A percentile compares a stretch with the other conserved stretches of the same genome.
Conservation (phyloP, 139 green algal genomes). For the Cymbomonas tetramitiformis region DNA sequence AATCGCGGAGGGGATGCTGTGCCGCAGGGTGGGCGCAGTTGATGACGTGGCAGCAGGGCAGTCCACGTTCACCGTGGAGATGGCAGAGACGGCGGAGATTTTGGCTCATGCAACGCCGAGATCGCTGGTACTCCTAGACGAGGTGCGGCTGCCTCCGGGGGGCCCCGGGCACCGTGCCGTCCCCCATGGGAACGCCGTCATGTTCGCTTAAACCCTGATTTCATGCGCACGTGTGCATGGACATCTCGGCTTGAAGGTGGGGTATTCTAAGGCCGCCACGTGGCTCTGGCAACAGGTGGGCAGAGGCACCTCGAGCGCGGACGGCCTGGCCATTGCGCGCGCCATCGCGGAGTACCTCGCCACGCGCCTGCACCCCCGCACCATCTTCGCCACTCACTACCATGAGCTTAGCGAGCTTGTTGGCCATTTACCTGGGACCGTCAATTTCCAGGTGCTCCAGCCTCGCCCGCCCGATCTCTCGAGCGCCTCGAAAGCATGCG, state of each 20-base stretch:
- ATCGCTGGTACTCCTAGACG: slow-evolving; percentile 54
- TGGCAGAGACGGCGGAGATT: slow-evolving; percentile 55
- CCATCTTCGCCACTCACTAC: slow-evolving; percentile 91
- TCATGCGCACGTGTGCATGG: no score
- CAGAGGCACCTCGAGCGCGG: slow-evolving; percentile 80
- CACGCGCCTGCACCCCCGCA: slow-evolving; percentile 38
- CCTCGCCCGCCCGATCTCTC: no score
- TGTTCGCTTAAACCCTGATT: no score
- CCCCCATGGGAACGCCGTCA: no score
- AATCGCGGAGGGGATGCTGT: no score
- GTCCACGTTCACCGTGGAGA: slow-evolving; percentile 63
- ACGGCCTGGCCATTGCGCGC: slow-evolving; percentile 91
- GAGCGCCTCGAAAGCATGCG: no score
- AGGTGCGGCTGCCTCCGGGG: slow-evolving; percentile 41
- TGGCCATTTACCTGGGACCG: no score
- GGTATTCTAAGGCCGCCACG: no score
- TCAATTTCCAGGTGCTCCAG: no score
- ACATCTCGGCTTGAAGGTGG: no score
- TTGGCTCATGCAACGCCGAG: slow-evolving; percentile 41
- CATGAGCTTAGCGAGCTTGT: slow-evolving; percentile 70
- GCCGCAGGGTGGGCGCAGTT: slow-evolving; percentile 77
- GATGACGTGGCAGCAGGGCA: slow-evolving; percentile 56
- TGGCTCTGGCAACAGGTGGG: no score
- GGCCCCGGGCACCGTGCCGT: no score
- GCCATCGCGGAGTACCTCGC: slow-evolving; percentile 77